Percentiles rank a stretch among this genome's conserved stretches.
Evolutionary conservation across 768 basidiomycete genomes (phyloP).

Genomic region (Tulasnella sp.): DNA sequence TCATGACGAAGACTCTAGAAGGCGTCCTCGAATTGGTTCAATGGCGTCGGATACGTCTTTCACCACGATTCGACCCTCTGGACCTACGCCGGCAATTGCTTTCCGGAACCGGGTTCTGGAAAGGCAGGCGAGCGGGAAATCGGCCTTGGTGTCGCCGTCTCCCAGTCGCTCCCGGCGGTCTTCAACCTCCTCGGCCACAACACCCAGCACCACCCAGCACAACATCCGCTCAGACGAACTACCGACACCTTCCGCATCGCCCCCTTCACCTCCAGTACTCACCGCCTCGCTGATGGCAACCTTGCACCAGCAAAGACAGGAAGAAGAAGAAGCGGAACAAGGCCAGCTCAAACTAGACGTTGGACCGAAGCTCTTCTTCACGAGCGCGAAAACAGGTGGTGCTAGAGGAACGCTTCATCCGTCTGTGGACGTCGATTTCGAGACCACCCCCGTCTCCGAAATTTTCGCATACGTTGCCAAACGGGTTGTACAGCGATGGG

Average conservation of each 20-base stretch:
- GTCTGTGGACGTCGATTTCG: background rate
- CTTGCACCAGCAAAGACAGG: slow-evolving; percentile 28
- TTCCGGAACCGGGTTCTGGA: slow-evolving; percentile 33
- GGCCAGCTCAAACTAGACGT: slow-evolving; percentile 41
- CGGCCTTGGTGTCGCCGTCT: slow-evolving; percentile 42
- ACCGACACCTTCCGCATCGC: slow-evolving; percentile 28
- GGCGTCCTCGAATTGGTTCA: slow-evolving; percentile 7
- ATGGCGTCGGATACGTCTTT: slow-evolving; percentile 1
- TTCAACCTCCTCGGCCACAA: slow-evolving; percentile 40
- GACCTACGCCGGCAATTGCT: slow-evolving; percentile 32
- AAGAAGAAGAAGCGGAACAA: slow-evolving; percentile 31
- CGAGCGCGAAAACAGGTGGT: slow-evolving; percentile 73
- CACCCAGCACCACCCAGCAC: slow-evolving; percentile 28
- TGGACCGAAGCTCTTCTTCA: slow-evolving; percentile 65
- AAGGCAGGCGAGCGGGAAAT: slow-evolving; percentile 35
- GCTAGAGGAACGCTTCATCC: slow-evolving; percentile 35
- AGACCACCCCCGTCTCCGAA: slow-evolving; percentile 43
- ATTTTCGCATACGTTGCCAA: slow-evolving; percentile 74
- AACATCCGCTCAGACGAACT: slow-evolving; percentile 18
- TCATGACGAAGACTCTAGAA: background rate
- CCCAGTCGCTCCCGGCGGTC: slow-evolving; percentile 54
- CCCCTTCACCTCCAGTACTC: slow-evolving; percentile 28
- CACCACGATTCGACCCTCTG: slow-evolving; percentile 11
- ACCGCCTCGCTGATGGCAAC: slow-evolving; percentile 28
- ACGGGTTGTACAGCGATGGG: slow-evolving; percentile 60